Evolutionary conservation across 441 rosid genomes (phyloP).

Genomic region (Theobroma grandiflorum): DNA sequence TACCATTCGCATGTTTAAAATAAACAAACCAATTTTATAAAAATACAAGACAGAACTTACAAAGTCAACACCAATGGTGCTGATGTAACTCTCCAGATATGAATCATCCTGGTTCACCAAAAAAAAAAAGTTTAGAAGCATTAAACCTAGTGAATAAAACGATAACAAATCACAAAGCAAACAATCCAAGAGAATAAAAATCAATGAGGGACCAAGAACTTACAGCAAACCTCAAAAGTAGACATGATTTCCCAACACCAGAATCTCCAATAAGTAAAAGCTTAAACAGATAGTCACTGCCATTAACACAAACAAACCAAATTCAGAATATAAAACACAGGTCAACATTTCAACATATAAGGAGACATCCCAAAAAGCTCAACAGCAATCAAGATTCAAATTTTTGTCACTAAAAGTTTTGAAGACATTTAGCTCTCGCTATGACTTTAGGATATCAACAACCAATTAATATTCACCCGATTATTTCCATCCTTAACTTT

Average conservation of each 20-base stretch:
- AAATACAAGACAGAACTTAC: slow-evolving; percentile 51
- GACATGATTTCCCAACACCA: slow-evolving; percentile 82
- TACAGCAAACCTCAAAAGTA: slow-evolving; percentile 82
- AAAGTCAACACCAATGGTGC: slow-evolving; percentile 97
- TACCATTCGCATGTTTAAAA: neutral
- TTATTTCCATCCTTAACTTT: neutral
- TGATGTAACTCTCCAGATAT: slow-evolving; percentile 93
- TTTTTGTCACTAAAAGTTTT: neutral
- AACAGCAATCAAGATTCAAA: neutral
- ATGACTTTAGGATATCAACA: neutral
- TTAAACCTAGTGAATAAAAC: neutral
- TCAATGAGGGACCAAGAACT: slow-evolving; percentile 36
- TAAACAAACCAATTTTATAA: slow-evolving; percentile 12
- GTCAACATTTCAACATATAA: slow-evolving; percentile 1
- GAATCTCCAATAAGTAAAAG: slow-evolving; percentile 87
- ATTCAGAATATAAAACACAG: neutral
- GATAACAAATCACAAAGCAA: slow-evolving; percentile 7
- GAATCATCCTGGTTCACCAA: slow-evolving; percentile 78
- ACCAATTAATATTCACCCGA: no score
- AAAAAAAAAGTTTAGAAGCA: neutral
- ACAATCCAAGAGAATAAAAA: neutral
- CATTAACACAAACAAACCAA: slow-evolving; percentile 24
- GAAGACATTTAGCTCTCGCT: neutral
- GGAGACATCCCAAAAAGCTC: neutral
- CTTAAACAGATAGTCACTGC: slow-evolving; percentile 78